These are phyloP conservation scores for Dimargaris xerosporica DNA, from an alignment of 192 early-diverging fungal genomes.

Conservation along the genomic window DNA sequence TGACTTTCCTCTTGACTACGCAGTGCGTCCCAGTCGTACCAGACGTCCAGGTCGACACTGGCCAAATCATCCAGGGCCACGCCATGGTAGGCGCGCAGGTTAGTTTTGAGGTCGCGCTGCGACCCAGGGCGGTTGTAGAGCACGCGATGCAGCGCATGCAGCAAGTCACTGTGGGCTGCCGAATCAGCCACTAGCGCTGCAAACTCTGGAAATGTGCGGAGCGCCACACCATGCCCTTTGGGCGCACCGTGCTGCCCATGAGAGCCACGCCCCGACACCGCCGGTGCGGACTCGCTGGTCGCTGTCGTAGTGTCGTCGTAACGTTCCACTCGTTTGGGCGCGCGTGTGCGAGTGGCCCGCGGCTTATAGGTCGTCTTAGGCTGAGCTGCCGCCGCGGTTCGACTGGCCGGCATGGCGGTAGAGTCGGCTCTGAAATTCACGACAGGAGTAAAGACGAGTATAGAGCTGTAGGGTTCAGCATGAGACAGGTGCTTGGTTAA, in stretches of 20 bases:
- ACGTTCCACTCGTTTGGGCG: neutral
- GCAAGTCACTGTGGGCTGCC: neutral
- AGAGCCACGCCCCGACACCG: neutral
- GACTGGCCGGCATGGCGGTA: too few relatives aligned
- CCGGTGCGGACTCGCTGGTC: neutral
- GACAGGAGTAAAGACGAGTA: too few relatives aligned
- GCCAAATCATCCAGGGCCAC: neutral
- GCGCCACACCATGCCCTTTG: neutral
- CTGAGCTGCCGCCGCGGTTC: too few relatives aligned
- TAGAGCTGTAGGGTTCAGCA: too few relatives aligned
- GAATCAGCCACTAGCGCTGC: neutral
- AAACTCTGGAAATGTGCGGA: neutral
- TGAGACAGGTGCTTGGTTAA: too few relatives aligned
- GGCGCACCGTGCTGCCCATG: neutral
- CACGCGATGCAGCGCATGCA: neutral
- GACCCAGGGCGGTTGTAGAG: neutral
- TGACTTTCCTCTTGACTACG: neutral
- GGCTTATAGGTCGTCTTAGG: neutral
- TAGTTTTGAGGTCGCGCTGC: neutral
- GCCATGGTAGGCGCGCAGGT: neutral
- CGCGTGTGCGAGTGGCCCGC: conserved; percentile 1
- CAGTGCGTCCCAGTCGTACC: neutral
- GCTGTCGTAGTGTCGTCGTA: neutral
- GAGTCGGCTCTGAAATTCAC: too few relatives aligned
- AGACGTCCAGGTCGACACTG: neutral